These are phyloP conservation scores for Chaetomiaceae sp. DNA, from an alignment of 2,329 filamentous ascomycete genomes.

Conservation along the genomic window DNA sequence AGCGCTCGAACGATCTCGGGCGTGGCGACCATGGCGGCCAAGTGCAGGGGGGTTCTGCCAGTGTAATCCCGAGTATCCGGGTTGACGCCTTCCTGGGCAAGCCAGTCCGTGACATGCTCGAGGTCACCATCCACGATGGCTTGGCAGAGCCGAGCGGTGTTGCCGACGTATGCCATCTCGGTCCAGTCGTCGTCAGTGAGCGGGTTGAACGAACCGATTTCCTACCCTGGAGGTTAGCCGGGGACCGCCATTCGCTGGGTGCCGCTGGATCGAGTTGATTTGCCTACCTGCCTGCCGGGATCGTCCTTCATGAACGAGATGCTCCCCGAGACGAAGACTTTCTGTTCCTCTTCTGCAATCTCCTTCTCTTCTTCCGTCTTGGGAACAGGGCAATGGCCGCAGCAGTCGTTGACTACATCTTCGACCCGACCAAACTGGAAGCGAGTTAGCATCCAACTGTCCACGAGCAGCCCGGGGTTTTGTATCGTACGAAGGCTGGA, in stretches of 20 bases:
- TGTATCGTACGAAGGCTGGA: slow-evolving; percentile 57
- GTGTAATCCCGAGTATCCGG: slow-evolving; percentile 72
- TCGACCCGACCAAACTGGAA: slow-evolving; percentile 62
- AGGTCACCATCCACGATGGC: slow-evolving; percentile 73
- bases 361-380: slow-evolving; percentile 67
- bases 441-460: neutral
- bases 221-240: slow-evolving; percentile 21
- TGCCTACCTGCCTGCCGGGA: slow-evolving; percentile 61
- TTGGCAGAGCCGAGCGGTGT: slow-evolving; percentile 71
- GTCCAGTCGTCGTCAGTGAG: slow-evolving; percentile 82
- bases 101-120: slow-evolving; percentile 66
- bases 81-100: slow-evolving; percentile 61
- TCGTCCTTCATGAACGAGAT: slow-evolving; percentile 74
- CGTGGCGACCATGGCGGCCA: slow-evolving; percentile 65
- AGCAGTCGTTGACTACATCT: slow-evolving; percentile 76
- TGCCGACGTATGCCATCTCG: slow-evolving; percentile 83
- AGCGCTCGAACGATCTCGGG: slow-evolving; percentile 66
- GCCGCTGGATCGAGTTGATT: neutral
- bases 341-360: slow-evolving; percentile 64
- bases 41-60: slow-evolving; percentile 71
- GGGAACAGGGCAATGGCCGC: slow-evolving; percentile 69
- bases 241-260: no score
- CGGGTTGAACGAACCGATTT: slow-evolving; percentile 69
- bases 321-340: slow-evolving; percentile 70
- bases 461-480: neutral